Conservation (phyloP, 1,284 basidiomycete genomes). For the Tilletiopsis washingtonensis region DNA sequence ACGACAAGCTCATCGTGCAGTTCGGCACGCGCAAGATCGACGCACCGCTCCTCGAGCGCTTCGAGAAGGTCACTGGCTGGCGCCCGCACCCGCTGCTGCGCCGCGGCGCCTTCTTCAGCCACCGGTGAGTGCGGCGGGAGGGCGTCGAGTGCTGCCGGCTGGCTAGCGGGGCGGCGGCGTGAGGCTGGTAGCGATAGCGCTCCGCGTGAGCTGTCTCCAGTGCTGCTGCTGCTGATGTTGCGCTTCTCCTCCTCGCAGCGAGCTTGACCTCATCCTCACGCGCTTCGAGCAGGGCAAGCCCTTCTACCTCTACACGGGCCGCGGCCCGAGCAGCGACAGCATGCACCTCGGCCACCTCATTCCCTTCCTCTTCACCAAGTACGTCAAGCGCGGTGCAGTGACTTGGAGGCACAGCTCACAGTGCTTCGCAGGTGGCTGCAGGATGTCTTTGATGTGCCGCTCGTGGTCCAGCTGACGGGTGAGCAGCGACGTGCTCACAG, state of each 20-base stretch:
- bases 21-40: slow-evolving; percentile 86
- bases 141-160: too few relatives aligned
- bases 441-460: slow-evolving; percentile 86
- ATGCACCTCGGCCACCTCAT: slow-evolving; percentile 98
- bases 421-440: slow-evolving; percentile 70
- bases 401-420: not conserved
- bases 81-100: slow-evolving; percentile 84
- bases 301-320: slow-evolving; percentile 95
- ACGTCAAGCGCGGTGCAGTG: slow-evolving; percentile 49
- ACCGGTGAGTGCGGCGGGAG: slow-evolving; percentile 69
- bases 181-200: too few relatives aligned
- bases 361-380: slow-evolving; percentile 96
- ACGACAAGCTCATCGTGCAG: slow-evolving; percentile 87
- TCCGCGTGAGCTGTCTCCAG: too few relatives aligned
- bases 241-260: too few relatives aligned
- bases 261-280: slow-evolving; percentile 86
- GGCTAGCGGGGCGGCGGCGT: not conserved
- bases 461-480: slow-evolving; percentile 92
- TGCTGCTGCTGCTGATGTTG: not conserved
- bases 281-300: slow-evolving; percentile 94
- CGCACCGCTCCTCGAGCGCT: slow-evolving; percentile 69
- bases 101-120: slow-evolving; percentile 94
- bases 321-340: slow-evolving; percentile 90
- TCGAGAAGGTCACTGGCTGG: slow-evolving; percentile 82
- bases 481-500: slow-evolving; percentile 12